phyloP scores from a whole-genome alignment of 352 stramenopile genomes.

The Poterioochromonas sp. region DNA sequence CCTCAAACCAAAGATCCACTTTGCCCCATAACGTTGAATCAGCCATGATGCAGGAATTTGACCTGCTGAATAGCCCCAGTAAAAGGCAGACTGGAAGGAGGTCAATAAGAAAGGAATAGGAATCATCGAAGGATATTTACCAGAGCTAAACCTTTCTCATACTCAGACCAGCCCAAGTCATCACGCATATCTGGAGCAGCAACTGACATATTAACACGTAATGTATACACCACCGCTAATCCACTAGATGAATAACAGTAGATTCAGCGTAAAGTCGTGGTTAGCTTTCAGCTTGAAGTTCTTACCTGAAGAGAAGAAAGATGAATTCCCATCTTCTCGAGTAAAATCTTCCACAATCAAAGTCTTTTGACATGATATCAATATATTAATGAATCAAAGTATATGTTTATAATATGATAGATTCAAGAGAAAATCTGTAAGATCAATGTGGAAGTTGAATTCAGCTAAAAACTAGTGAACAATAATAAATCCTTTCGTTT shows the following conservation, averaged over 20 bases:
- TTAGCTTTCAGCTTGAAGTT: not conserved
- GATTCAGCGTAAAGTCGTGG: not conserved
- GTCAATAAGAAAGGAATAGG: not conserved
- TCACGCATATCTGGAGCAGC: slow-evolving; percentile 17
- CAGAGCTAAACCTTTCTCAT: slow-evolving; percentile 15
- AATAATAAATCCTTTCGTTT: too few relatives aligned
- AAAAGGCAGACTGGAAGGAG: slow-evolving; percentile 6
- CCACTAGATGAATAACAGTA: not conserved
- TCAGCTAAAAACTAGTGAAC: too few relatives aligned
- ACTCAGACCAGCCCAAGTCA: slow-evolving; percentile 25
- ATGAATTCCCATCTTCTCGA: slow-evolving; percentile 21
- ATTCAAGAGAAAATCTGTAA: too few relatives aligned
- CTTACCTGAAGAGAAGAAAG: slow-evolving; percentile 30
- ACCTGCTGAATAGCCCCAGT: slow-evolving; percentile 18
- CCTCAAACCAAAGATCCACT: slow-evolving; percentile 12
- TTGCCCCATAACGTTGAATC: not conserved
- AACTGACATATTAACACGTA: slow-evolving; percentile 21
- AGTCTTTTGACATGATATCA: too few relatives aligned
- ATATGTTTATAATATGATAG: too few relatives aligned
- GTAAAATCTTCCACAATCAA: not conserved
- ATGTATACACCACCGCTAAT: slow-evolving; percentile 6
- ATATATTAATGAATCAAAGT: too few relatives aligned
- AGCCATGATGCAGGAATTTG: not conserved
- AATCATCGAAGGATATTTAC: not conserved
- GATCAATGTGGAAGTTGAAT: too few relatives aligned